Conservation (phyloP, 306 rosid species). For the Ormosia semicastrata region DNA sequence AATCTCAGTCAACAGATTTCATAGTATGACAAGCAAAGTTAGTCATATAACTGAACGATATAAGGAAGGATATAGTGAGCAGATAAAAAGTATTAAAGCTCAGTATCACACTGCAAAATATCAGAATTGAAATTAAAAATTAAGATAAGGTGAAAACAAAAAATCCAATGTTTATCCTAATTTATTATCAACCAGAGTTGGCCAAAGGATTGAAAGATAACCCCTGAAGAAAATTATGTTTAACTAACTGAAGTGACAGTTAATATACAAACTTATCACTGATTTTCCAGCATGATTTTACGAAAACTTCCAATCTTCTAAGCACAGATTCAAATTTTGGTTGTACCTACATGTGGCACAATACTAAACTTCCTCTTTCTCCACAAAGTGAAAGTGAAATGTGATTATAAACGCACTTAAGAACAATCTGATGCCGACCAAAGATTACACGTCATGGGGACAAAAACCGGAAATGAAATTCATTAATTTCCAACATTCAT, state of each 20-base stretch:
- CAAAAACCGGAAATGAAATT: neutral
- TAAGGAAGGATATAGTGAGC: neutral
- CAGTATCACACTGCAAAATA: neutral
- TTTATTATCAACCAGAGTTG: neutral
- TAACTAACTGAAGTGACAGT: neutral
- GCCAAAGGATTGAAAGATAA: neutral
- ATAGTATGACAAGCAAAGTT: neutral
- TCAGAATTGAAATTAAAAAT: neutral
- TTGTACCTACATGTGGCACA: neutral
- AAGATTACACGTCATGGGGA: neutral
- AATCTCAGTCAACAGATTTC: neutral
- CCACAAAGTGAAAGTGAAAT: neutral
- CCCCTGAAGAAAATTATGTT: neutral
- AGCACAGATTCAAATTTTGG: neutral
- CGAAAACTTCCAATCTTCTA: neutral
- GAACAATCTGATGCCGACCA: neutral
- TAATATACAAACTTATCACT: neutral
- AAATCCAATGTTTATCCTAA: neutral
- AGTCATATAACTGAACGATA: neutral
- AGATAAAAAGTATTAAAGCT: neutral
- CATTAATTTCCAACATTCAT: slow-evolving; percentile 9
- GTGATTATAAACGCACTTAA: neutral
- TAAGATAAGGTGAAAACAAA: neutral
- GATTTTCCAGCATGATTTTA: neutral
- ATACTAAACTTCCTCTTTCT: neutral